Evolutionary conservation across 2,329 filamentous ascomycete species (phyloP).

Genomic region (Aspergillus piperis): DNA sequence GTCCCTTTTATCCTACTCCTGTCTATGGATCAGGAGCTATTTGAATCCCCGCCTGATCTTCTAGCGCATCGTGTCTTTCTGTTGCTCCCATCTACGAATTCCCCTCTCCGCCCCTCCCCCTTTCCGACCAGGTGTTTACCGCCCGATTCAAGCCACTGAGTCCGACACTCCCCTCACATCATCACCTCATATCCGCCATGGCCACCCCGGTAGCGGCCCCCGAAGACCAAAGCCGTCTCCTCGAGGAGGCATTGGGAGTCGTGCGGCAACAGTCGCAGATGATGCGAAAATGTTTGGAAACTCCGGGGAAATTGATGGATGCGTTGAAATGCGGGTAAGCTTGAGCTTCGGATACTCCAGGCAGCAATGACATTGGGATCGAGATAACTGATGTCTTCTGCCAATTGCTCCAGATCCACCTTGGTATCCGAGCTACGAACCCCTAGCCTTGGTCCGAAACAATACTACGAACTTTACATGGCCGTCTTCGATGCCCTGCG

Average conservation of each 20-base stretch:
- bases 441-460: conserved; percentile 95
- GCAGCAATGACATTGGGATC: conserved; percentile 25
- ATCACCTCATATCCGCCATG: conserved; percentile 42
- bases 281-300: conserved; percentile 98
- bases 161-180: conserved; percentile 19
- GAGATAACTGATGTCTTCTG: conserved; percentile 14
- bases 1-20: conserved; percentile 16
- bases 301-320: conserved; percentile 98
- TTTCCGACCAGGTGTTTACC: conserved; percentile 29
- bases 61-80: conserved; percentile 8
- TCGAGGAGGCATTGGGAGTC: conserved; percentile 94
- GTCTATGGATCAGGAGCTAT: conserved; percentile 31
- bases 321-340: conserved; percentile 97
- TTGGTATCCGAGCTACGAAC: conserved; percentile 98
- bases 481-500: conserved; percentile 96
- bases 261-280: conserved; percentile 95
- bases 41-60: conserved; percentile 11
- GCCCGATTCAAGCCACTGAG: conserved; percentile 24
- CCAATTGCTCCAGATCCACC: conserved; percentile 69
- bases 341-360: conserved; percentile 21
- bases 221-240: conserved; percentile 84
- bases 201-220: conserved; percentile 60
- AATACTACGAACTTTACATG: conserved; percentile 99
- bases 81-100: conserved; percentile 16
- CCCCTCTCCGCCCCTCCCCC: conserved; percentile 14